phyloP scores from a whole-genome alignment of 2,329 filamentous ascomycete genomes.

The Cladosporium cucumerinum region DNA sequence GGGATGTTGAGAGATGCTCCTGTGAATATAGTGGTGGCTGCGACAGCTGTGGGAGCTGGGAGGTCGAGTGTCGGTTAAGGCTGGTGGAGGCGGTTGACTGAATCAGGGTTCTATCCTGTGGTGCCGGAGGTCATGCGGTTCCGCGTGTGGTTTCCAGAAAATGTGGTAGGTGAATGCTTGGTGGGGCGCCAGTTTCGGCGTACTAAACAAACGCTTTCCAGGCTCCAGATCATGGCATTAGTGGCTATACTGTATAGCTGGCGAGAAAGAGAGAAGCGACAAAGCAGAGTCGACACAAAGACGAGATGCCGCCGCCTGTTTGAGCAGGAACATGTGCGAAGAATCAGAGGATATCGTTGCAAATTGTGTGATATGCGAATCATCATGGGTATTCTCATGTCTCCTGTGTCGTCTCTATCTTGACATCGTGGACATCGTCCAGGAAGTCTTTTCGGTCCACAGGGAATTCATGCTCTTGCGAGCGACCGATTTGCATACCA shows the following conservation, averaged over 20 bases:
- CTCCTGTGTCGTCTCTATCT: constrained; percentile 1
- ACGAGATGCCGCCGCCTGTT: neutral
- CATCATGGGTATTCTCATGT: neutral
- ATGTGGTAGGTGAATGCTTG: neutral
- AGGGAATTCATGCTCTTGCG: neutral
- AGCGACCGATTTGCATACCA: neutral
- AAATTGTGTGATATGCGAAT: neutral
- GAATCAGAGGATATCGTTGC: neutral
- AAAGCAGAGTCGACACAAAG: neutral
- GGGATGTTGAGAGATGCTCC: constrained; percentile 12
- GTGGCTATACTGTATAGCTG: neutral
- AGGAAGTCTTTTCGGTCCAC: neutral
- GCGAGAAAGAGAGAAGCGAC: neutral
- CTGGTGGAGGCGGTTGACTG: neutral
- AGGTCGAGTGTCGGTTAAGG: constrained; percentile 11
- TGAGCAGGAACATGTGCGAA: neutral
- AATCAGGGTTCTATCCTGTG: neutral
- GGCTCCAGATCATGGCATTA: neutral
- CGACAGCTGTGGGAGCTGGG: constrained; percentile 14
- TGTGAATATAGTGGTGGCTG: constrained; percentile 4
- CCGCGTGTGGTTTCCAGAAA: neutral
- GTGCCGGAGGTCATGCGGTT: neutral
- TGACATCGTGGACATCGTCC: neutral
- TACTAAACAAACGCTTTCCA: neutral
- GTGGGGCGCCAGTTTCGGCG: neutral